Conservation (phyloP, 768 basidiomycete species). For the Lactarius deliciosus region DNA sequence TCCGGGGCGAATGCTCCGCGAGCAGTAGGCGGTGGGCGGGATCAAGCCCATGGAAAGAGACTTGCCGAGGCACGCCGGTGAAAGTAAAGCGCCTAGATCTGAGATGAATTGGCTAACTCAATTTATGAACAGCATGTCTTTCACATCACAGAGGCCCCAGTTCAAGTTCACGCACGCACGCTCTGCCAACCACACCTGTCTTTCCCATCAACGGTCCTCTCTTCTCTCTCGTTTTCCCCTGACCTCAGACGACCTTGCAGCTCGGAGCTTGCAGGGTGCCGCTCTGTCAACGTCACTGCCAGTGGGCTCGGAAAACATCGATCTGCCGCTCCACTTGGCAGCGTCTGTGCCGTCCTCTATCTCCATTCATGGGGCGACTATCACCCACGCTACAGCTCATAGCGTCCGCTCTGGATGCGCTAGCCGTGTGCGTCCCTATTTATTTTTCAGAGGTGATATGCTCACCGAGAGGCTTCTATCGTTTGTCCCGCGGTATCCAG, state of each 20-base stretch:
- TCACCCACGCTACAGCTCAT: not conserved
- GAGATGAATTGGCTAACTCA: conserved; percentile 4
- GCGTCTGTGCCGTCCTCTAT: not conserved
- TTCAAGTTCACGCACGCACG: not conserved
- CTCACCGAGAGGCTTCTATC: not conserved
- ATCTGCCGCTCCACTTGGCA: not conserved
- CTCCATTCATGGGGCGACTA: not conserved
- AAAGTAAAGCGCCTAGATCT: not conserved
- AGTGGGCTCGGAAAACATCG: not conserved
- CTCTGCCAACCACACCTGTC: not conserved
- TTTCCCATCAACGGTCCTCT: not conserved
- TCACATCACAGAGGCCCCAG: not conserved
- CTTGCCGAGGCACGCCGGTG: too few relatives aligned
- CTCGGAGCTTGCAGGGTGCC: not conserved
- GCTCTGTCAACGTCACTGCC: not conserved
- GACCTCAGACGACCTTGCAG: too few relatives aligned
- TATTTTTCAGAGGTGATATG: not conserved
- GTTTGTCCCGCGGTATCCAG: conserved; percentile 1
- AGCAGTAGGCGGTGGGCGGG: not conserved
- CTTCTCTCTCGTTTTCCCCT: not conserved
- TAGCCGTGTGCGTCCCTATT: not conserved
- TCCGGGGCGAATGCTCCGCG: conserved; percentile 19
- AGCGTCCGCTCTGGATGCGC: not conserved
- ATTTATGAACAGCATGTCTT: conserved; percentile 1
- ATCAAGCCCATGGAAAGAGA: too few relatives aligned